Base-by-base conservation (phyloP, 345 rosid genomes). In the Salix dunnii region DNA sequence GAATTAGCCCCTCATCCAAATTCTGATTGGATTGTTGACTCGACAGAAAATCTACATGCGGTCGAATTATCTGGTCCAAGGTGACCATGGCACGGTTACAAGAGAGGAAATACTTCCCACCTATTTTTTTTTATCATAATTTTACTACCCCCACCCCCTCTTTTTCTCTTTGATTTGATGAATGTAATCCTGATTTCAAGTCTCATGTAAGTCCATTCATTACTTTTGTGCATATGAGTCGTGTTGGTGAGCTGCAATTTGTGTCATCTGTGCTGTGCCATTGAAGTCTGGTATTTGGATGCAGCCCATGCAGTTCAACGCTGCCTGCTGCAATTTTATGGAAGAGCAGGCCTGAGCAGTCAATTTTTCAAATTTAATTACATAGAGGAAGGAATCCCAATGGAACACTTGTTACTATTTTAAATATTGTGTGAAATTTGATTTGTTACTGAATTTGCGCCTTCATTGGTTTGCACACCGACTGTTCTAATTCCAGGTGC, bases 41-140 rank as follows among this genome's bases (percentile, higher is more conserved):
- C 99, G 12, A 95, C 98, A 5, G 94, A 91, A 71, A 93, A 93
- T 81, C 88, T 95, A 53, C 99, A 93, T 42, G 96, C 97, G 0
- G 93, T 95, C 13, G 99, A 95, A 86, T 85, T 95, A 77, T 95
- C 99, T 42, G 98, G 97, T 84, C 99, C 99, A 14, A 87, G 99
- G 87, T 95, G 85, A 91, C 83, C 53, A 53, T 27, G 74, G 60
- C 83, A 70, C 78, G 62, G 36, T 63, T 76, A 76, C 75, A 78
- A 77, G 84, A 71, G 72, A 83, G 82, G 79, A 79, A 78, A 53
- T 76, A 61, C 77, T 69, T 64, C 58, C 71, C 76, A 33, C 48
- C 79, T 74, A 76, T 42, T 76, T 78, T 79, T 73, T 73, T 79
- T 65, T 67, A 63, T 78, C 38, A 70, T 64, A 68, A 68, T 25